Evolutionary conservation across 2,329 filamentous ascomycete genomes (phyloP).

Genomic region (Penicillium polonicum): DNA sequence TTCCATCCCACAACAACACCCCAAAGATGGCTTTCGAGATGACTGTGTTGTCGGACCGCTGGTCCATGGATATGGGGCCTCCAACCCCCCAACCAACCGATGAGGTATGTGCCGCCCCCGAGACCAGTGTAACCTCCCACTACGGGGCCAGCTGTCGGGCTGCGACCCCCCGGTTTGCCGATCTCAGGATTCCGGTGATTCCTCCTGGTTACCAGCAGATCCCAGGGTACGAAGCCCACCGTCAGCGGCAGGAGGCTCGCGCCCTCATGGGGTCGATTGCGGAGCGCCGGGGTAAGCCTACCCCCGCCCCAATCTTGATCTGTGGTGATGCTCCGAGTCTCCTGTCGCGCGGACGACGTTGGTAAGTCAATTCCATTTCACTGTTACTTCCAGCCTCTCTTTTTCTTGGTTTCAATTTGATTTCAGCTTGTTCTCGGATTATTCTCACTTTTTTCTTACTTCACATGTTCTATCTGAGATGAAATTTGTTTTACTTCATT

Average conservation of each 20-base stretch:
- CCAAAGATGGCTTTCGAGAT: background rate
- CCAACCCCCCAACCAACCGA: background rate
- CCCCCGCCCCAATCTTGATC: background rate
- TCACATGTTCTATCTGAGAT: background rate
- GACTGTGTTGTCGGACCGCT: background rate
- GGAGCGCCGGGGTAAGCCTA: background rate
- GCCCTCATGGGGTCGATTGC: conserved; percentile 1
- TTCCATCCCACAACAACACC: background rate
- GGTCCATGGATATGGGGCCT: background rate
- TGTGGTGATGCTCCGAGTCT: background rate
- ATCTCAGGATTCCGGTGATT: background rate
- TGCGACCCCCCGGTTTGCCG: conserved; percentile 1
- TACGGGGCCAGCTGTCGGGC: background rate
- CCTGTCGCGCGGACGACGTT: background rate
- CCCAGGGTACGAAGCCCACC: background rate
- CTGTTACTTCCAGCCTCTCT: background rate
- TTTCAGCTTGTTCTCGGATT: too few relatives aligned
- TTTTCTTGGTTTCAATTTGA: background rate
- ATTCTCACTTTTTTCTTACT: background rate
- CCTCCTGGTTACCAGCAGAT: background rate
- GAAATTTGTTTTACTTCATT: background rate
- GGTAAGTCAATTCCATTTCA: background rate
- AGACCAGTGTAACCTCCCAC: background rate
- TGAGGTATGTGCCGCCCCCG: background rate
- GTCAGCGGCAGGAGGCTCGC: background rate